phyloP scores from a whole-genome alignment of 2,329 filamentous ascomycete species.

The Alternaria burnsii region DNA sequence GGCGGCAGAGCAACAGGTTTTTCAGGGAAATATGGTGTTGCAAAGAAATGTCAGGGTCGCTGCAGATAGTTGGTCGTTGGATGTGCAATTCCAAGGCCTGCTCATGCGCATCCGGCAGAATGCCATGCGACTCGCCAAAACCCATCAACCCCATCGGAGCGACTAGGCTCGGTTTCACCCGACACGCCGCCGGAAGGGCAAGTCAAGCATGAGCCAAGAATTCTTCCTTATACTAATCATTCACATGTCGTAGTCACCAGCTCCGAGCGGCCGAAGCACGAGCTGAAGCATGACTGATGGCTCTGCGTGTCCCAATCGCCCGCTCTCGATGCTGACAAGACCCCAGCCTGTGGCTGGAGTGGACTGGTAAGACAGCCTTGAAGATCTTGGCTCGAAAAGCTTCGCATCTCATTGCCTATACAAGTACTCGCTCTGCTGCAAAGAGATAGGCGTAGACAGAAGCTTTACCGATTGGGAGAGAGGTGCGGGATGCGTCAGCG shows the following conservation, averaged over 20 bases:
- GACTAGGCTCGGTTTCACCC: slow-evolving; percentile 13
- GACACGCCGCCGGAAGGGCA: slow-evolving; percentile 1
- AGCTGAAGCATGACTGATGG: slow-evolving; percentile 5
- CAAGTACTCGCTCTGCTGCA: neutral
- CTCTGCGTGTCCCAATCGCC: neutral
- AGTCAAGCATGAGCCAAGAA: slow-evolving; percentile 2
- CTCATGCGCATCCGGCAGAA: slow-evolving; percentile 14
- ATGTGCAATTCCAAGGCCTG: neutral
- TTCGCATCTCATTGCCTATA: slow-evolving; percentile 6
- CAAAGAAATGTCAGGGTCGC: neutral
- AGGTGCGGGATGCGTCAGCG: slow-evolving; percentile 15
- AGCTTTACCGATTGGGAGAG: slow-evolving; percentile 8
- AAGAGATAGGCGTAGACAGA: slow-evolving; percentile 2
- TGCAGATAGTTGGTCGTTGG: neutral
- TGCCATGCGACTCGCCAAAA: slow-evolving; percentile 13
- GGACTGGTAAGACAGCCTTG: slow-evolving; percentile 8
- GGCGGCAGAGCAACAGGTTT: slow-evolving; percentile 3
- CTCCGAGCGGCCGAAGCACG: neutral
- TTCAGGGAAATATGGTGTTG: neutral
- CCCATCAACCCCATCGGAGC: slow-evolving; percentile 7
- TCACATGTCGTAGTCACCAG: neutral
- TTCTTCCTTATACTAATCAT: neutral
- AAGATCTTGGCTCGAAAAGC: slow-evolving; percentile 5
- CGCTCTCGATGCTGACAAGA: neutral
- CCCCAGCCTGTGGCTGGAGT: neutral